These are phyloP conservation scores for Tulasnella calospora DNA, from an alignment of 768 basidiomycete genomes.

Conservation along the genomic window DNA sequence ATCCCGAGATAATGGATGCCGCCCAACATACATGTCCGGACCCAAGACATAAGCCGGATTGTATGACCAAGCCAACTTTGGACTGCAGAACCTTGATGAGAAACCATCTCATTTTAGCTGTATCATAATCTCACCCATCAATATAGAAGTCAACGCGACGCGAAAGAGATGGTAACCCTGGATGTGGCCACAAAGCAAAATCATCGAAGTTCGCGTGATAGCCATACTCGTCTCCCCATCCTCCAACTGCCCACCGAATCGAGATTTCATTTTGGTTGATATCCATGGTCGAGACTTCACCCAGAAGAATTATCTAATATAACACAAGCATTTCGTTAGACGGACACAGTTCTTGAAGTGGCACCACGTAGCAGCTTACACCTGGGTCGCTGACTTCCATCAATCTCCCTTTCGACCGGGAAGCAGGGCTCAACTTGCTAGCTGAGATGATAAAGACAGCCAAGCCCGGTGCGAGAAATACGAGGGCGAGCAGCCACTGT, in stretches of 20 bases:
- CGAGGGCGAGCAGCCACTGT: not conserved
- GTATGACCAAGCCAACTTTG: not conserved
- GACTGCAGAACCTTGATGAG: not conserved
- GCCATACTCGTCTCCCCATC: not conserved
- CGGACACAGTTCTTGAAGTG: not conserved
- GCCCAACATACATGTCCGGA: no score
- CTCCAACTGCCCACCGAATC: not conserved
- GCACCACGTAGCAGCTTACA: not conserved
- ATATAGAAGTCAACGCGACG: not conserved
- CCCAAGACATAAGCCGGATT: not conserved
- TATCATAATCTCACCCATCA: not conserved
- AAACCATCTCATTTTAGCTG: not conserved
- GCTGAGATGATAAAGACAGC: not conserved
- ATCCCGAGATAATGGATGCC: no score
- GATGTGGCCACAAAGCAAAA: not conserved
- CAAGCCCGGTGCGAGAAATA: not conserved
- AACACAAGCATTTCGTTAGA: not conserved
- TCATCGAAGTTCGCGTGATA: not conserved
- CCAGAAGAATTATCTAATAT: not conserved
- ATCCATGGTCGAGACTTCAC: not conserved
- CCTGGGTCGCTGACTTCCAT: not conserved
- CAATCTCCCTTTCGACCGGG: not conserved
- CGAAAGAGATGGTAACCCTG: not conserved
- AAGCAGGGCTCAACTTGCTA: not conserved
- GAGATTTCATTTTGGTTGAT: not conserved